These are phyloP conservation scores for Aspergillus fumigatiaffinis DNA, from an alignment of 2,329 filamentous ascomycete genomes.

Conservation along the genomic window DNA sequence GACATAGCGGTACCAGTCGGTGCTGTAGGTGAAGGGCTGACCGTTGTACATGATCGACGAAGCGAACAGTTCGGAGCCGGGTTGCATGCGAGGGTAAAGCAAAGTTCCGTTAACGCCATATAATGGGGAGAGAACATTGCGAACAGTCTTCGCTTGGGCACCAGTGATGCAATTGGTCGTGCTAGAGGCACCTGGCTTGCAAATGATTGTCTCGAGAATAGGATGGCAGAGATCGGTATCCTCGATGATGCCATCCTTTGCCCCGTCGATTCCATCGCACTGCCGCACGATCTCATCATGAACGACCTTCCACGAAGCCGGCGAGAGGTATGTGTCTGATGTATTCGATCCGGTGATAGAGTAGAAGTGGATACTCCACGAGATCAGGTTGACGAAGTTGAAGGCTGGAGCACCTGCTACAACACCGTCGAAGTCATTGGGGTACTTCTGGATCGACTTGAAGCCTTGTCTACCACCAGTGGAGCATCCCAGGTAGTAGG, in stretches of 20 bases:
- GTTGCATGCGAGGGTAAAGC: constrained; percentile 35
- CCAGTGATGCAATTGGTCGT: constrained; percentile 26
- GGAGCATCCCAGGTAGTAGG: constrained; percentile 48
- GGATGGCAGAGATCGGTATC: constrained; percentile 34
- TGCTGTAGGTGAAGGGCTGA: constrained; percentile 33
- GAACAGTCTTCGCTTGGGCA: constrained; percentile 27
- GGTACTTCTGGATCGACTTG: constrained; percentile 44
- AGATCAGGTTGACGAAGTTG: constrained; percentile 42
- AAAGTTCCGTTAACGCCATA: constrained; percentile 29
- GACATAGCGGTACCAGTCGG: constrained; percentile 45
- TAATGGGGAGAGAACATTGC: constrained; percentile 29
- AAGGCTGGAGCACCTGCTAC: constrained; percentile 43
- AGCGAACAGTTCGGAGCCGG: constrained; percentile 26
- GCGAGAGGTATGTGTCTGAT: constrained; percentile 27
- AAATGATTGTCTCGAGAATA: constrained; percentile 29
- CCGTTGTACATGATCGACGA: constrained; percentile 34
- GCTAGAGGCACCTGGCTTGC: constrained; percentile 15
- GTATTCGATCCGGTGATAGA: constrained; percentile 36
- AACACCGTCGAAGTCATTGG: constrained; percentile 48
- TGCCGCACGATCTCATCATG: constrained; percentile 35
- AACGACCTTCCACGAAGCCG: constrained; percentile 28
- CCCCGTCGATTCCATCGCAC: constrained; percentile 31
- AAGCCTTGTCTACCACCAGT: constrained; percentile 49
- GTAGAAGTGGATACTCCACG: constrained; percentile 44
- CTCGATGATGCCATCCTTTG: constrained; percentile 35